phyloP scores from a whole-genome alignment of 176 grass and related monocot genomes.

The Carex myosuroides region DNA sequence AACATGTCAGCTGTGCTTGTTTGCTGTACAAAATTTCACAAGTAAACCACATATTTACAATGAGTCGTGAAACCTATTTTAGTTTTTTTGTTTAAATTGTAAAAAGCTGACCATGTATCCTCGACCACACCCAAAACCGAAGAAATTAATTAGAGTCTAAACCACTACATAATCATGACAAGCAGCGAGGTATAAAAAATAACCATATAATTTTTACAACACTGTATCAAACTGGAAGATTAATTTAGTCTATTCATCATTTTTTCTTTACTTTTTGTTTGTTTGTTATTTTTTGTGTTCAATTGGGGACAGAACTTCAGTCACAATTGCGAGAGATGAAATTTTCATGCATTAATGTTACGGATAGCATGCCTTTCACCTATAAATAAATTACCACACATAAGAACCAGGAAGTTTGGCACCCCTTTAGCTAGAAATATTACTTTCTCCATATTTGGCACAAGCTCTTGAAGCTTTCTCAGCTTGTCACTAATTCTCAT shows the following conservation, averaged over 20 bases:
- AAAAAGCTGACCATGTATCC: not conserved
- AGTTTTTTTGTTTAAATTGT: not conserved
- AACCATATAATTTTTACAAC: not conserved
- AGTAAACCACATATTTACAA: not conserved
- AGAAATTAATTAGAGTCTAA: not conserved
- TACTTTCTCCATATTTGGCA: constrained; percentile 69
- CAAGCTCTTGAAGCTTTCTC: constrained; percentile 51
- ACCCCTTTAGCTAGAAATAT: not conserved
- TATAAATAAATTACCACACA: not conserved
- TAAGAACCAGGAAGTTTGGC: not conserved
- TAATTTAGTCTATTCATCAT: not conserved
- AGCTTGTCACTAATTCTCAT: constrained; percentile 67
- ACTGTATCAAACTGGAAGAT: not conserved
- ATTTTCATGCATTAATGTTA: not conserved
- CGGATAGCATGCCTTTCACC: not conserved
- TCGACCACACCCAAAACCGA: not conserved
- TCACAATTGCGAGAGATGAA: not conserved
- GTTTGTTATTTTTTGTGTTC: not conserved
- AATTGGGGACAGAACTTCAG: not conserved
- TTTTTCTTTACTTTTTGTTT: not conserved
- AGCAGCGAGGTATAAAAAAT: not conserved
- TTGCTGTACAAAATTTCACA: constrained; percentile 38
- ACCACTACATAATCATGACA: not conserved
- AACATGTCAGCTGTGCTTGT: constrained; percentile 53
- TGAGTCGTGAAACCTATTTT: not conserved